A percentile compares a stretch with the other conserved stretches of the same genome.
Evolutionary conservation across 345 rosid genomes (phyloP).

Genomic region (Populus deltoides): DNA sequence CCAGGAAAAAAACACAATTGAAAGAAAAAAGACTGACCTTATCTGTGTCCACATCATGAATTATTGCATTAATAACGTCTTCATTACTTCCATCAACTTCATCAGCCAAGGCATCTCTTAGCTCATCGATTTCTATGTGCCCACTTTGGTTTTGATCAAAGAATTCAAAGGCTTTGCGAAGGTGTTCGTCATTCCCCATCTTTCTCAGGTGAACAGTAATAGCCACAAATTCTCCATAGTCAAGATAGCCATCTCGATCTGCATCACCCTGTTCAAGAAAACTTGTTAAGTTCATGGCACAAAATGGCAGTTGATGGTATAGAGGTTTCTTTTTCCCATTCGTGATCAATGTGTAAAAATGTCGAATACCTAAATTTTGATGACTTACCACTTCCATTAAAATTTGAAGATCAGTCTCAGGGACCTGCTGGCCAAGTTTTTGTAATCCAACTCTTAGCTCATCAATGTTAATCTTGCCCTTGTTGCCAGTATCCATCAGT

Average conservation of each 20-base stretch:
- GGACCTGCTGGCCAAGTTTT: constrained; percentile 30
- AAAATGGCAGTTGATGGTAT: not conserved
- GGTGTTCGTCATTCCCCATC: constrained; percentile 36
- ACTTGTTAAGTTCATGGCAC: not conserved
- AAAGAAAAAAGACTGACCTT: constrained; percentile 19
- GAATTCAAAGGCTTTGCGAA: constrained; percentile 29
- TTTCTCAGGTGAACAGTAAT: constrained; percentile 31
- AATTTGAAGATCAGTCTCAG: constrained; percentile 28
- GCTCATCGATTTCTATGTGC: constrained; percentile 30
- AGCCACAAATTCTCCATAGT: constrained; percentile 29
- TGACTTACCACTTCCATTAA: constrained; percentile 35
- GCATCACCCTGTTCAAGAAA: constrained; percentile 26
- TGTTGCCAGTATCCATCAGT: constrained; percentile 30
- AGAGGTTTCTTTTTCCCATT: not conserved
- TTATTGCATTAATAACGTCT: constrained; percentile 24
- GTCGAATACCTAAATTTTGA: not conserved
- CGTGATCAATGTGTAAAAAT: not conserved
- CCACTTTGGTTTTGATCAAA: constrained; percentile 32
- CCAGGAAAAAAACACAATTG: not conserved
- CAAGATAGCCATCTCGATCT: constrained; percentile 31
- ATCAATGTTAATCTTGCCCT: constrained; percentile 27
- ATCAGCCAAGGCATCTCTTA: constrained; percentile 27
- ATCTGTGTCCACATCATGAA: constrained; percentile 31
- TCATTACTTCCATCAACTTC: constrained; percentile 23
- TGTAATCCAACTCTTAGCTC: constrained; percentile 31